phyloP scores from a whole-genome alignment of 164 flowering plant genomes.

The Amborella trichopoda region DNA sequence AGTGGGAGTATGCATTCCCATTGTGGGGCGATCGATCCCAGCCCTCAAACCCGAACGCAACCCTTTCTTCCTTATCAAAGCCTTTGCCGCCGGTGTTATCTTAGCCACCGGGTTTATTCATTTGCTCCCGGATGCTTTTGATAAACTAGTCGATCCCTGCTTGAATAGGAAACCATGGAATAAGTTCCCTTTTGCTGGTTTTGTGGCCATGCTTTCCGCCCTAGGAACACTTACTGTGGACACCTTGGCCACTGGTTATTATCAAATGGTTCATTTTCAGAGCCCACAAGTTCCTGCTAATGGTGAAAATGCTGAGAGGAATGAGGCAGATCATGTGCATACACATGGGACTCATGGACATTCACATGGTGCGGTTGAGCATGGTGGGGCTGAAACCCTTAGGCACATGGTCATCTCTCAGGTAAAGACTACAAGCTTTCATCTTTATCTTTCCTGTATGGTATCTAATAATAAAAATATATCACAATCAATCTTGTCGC shows the following conservation, averaged over 20 bases:
- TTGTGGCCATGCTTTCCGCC: background rate
- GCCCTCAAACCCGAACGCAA: background rate
- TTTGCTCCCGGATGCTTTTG: background rate
- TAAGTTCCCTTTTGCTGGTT: slow-evolving; percentile 1
- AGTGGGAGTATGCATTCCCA: background rate
- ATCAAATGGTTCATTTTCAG: background rate
- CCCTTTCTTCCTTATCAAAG: background rate
- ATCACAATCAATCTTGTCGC: background rate
- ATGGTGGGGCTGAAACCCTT: background rate
- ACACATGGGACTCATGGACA: background rate
- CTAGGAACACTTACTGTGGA: background rate
- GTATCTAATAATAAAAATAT: background rate
- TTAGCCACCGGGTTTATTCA: background rate
- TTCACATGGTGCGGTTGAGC: background rate
- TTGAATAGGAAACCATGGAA: background rate
- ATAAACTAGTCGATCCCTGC: background rate
- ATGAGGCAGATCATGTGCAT: background rate
- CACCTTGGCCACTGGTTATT: background rate
- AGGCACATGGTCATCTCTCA: background rate
- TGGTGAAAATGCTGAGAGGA: background rate
- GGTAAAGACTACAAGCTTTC: background rate
- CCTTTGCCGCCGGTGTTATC: slow-evolving; percentile 1
- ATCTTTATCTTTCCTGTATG: background rate
- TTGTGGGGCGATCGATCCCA: background rate
- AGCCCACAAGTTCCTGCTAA: background rate